phyloP scores from a whole-genome alignment of 495 filamentous ascomycete species.

The Aspergillus asperescens region DNA sequence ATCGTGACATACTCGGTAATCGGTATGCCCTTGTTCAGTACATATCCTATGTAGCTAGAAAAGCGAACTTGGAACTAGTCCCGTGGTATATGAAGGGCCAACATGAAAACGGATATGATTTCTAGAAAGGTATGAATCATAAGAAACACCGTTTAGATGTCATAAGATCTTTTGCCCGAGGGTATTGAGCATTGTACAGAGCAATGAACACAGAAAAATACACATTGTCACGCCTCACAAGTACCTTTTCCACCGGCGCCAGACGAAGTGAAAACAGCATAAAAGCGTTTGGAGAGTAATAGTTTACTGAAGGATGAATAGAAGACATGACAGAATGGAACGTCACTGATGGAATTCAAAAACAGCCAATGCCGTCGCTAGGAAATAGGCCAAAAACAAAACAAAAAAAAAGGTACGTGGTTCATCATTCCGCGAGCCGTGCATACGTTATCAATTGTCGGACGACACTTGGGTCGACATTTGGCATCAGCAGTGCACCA shows the following conservation, averaged over 20 bases:
- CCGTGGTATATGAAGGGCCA: not conserved
- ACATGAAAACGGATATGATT: not conserved
- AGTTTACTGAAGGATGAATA: conserved; percentile 20
- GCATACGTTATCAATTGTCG: conserved; percentile 70
- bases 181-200: conserved; percentile 46
- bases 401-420: conserved; percentile 15
- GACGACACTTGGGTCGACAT: conserved; percentile 56
- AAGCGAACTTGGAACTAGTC: no score
- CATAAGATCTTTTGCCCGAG: conserved; percentile 32
- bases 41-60: no score
- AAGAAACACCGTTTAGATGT: conserved; percentile 23
- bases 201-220: conserved; percentile 19
- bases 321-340: conserved; percentile 29
- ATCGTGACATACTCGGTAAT: not conserved
- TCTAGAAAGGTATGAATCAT: conserved; percentile 4
- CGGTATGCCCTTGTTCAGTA: no score
- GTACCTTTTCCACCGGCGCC: conserved; percentile 28
- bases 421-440: conserved; percentile 46
- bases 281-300: conserved; percentile 4
- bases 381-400: conserved; percentile 21
- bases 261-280: conserved; percentile 16
- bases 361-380: conserved; percentile 15
- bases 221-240: conserved; percentile 35
- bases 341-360: conserved; percentile 22
- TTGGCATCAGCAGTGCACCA: conserved; percentile 58